phyloP scores from a whole-genome alignment of 2,329 filamentous ascomycete genomes.

The Camillea tinctor region DNA sequence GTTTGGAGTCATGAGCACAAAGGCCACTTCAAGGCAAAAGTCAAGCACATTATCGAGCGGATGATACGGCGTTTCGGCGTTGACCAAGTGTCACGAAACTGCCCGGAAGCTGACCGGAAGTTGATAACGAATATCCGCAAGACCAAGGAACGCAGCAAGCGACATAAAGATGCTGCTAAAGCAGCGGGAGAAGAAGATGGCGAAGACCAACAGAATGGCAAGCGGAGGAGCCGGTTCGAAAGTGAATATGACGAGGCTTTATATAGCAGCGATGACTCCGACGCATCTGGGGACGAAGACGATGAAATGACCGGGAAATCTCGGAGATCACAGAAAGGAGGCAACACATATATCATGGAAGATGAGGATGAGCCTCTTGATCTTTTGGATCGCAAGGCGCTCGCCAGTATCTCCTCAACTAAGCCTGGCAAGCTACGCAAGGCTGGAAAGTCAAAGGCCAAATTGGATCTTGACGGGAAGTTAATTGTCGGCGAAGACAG shows the following conservation, averaged over 20 bases:
- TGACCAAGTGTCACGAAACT: slow-evolving; percentile 73
- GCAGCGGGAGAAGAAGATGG: slow-evolving; percentile 57
- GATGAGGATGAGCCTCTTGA: slow-evolving; percentile 94
- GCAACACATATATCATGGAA: slow-evolving; percentile 85
- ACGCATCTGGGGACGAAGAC: slow-evolving; percentile 62
- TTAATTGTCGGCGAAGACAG: slow-evolving; percentile 67
- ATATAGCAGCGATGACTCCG: slow-evolving; percentile 73
- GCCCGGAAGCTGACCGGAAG: slow-evolving; percentile 84
- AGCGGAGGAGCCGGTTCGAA: slow-evolving; percentile 67
- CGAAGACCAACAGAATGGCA: slow-evolving; percentile 47
- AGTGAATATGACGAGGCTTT: slow-evolving; percentile 96
- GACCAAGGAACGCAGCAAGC: slow-evolving; percentile 85
- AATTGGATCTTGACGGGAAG: slow-evolving; percentile 75
- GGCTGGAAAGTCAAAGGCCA: slow-evolving; percentile 57
- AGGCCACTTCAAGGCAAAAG: slow-evolving; percentile 92
- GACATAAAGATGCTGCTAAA: slow-evolving; percentile 73
- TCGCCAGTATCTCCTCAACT: slow-evolving; percentile 91
- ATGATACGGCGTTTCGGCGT: slow-evolving; percentile 90
- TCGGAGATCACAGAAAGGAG: slow-evolving; percentile 54
- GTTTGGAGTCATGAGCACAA: slow-evolving; percentile 98
- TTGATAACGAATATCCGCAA: slow-evolving; percentile 93
- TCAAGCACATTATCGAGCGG: slow-evolving; percentile 95
- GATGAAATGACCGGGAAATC: slow-evolving; percentile 51
- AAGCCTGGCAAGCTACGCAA: slow-evolving; percentile 69
- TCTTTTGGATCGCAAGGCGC: slow-evolving; percentile 81